Percentiles rank a stretch among this genome's conserved stretches.
phyloP scores from a whole-genome alignment of 768 basidiomycete genomes.

The Suillus paluster region DNA sequence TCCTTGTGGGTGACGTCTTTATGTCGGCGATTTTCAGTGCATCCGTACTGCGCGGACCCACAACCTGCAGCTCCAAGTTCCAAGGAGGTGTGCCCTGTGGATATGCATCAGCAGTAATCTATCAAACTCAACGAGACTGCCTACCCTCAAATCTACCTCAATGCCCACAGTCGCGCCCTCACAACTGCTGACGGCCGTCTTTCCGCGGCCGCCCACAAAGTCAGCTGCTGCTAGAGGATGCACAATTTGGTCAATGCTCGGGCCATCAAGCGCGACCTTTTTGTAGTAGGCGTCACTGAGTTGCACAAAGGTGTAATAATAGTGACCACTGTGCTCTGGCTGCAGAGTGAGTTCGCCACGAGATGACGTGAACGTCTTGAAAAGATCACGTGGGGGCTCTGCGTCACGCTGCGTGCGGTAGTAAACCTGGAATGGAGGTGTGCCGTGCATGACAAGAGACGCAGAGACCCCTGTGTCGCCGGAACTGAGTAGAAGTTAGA shows the following conservation, averaged over 20 bases:
- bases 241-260: conserved; percentile 84
- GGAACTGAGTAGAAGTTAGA: conserved; percentile 52
- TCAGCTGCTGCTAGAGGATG: conserved; percentile 86
- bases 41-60: conserved; percentile 72
- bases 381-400: conserved; percentile 60
- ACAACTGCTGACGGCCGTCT: conserved; percentile 72
- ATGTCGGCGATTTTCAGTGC: conserved; percentile 60
- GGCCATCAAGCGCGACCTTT: conserved; percentile 71
- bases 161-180: conserved; percentile 76
- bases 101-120: conserved; percentile 6
- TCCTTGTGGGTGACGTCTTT: conserved; percentile 52
- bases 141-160: conserved; percentile 80
- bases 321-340: conserved; percentile 89
- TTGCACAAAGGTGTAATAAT: conserved; percentile 78
- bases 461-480: conserved; percentile 93
- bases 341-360: conserved; percentile 83
- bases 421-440: conserved; percentile 85
- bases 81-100: conserved; percentile 87
- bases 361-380: conserved; percentile 65
- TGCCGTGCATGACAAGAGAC: conserved; percentile 83
- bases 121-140: conserved; percentile 21
- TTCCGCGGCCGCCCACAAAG: conserved; percentile 60
- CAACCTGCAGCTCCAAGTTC: conserved; percentile 82
- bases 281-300: conserved; percentile 87
- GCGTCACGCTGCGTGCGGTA: conserved; percentile 77